A percentile compares a stretch with the other conserved stretches of the same genome.
These are phyloP conservation scores for Zhuliangozyma blackwelliae DNA, from an alignment of 1,139 yeast genomes.

Conservation along the genomic window DNA sequence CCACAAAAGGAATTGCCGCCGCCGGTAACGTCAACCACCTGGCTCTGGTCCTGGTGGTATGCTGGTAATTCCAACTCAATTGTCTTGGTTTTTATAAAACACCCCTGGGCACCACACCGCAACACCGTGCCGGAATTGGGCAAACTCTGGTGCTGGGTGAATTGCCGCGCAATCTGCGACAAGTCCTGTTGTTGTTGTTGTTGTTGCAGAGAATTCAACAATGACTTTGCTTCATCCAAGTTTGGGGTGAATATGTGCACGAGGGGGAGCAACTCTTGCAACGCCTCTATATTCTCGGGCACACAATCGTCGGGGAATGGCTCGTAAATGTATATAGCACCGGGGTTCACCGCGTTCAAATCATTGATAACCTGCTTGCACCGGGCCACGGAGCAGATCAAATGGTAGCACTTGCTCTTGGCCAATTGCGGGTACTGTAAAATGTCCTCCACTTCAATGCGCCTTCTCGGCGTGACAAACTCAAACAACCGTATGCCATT, in stretches of 20 bases:
- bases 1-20: conserved; percentile 92
- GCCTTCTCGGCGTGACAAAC: conserved; percentile 53
- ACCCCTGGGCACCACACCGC: conserved; percentile 71
- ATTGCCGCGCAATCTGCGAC: conserved; percentile 39
- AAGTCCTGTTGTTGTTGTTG: conserved; percentile 10
- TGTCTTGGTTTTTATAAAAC: conserved; percentile 26
- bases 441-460: conserved; percentile 63
- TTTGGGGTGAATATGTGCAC: conserved; percentile 77
- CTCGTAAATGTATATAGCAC: conserved; percentile 65
- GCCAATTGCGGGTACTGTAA: conserved; percentile 29
- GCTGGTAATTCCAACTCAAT: conserved; percentile 56
- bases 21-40: conserved; percentile 85
- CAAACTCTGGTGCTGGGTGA: conserved; percentile 34
- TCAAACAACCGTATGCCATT: conserved; percentile 49
- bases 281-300: conserved; percentile 40
- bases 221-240: conserved; percentile 63
- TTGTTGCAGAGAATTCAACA: conserved; percentile 15
- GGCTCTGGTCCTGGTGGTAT: conserved; percentile 51
- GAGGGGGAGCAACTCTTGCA: conserved; percentile 37
- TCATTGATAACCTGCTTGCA: conserved; percentile 43
- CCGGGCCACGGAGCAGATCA: conserved; percentile 70
- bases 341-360: conserved; percentile 19
- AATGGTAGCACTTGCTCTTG: conserved; percentile 53
- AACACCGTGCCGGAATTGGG: conserved; percentile 49
- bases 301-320: conserved; percentile 78